Base-by-base conservation (phyloP, 371 early-diverging fungal genomes). In the Fennellomyces sp. region DNA sequence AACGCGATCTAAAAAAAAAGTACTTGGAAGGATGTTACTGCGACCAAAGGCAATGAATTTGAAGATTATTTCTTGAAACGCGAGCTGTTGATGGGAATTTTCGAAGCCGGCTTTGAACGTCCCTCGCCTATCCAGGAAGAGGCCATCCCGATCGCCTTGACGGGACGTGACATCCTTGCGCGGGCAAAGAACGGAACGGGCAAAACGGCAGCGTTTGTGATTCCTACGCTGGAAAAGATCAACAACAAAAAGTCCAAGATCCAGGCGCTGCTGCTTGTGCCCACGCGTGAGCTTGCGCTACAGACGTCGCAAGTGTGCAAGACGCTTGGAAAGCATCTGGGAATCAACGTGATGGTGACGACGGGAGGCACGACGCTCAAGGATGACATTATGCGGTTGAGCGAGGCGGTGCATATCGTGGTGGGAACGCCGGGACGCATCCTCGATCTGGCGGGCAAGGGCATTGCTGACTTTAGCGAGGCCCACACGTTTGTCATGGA, bases 61-160 rank as follows among this genome's bases (percentile, higher is more conserved):
- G 97, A 99, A 72, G 97, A 97, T 73, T 98, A 96, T 75, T 94
- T 90, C 75, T 81, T 99, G 53, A 97, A 97, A 71, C 87, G 96
- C 47, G 96, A 98, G 68, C 79, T 99, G 50, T 78, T 98, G 58
- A 99, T 98, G 94, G 99, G 99, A 25, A 95, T 99, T 52, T 98
- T 97, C 75, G 96, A 97, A 72, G 96, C 95, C 30, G 99, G 99
- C 29, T 99, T 97, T 78, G 99, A 99, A 74, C 86, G 88, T 35
- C 99, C 99, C n/a, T 95, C 97, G 30, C 98, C 99, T 48, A 98
- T 99, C 70, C 99, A 99, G 79, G 99, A 98, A 86, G 98, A 97
- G 78, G 86, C 98, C 25, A 98, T 99, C 62, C 99, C 98, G 11
- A 94, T 97, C 65, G 96, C 97, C 2, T 85, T 99, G 42, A 88